Percentiles rank a stretch among this genome's conserved stretches.
Evolutionary conservation across 2,329 filamentous ascomycete genomes (phyloP).

Genomic region (Aspergillus hortae): DNA sequence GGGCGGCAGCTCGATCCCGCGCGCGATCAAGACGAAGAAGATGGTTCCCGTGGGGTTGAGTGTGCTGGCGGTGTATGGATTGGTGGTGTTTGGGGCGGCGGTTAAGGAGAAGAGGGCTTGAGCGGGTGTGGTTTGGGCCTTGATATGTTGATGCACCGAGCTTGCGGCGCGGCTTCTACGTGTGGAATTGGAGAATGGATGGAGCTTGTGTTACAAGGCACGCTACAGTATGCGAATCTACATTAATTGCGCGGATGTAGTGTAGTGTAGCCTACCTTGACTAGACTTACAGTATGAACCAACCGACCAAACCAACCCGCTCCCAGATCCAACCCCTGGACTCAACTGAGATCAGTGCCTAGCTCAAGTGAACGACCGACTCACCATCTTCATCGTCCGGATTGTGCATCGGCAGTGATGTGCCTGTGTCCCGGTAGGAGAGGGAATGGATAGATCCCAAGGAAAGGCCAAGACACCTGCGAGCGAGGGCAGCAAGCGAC

Average conservation of each 20-base stretch:
- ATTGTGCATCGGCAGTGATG: not conserved
- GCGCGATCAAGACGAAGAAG: conserved; percentile 80
- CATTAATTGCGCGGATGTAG: conserved; percentile 4
- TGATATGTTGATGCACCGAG: not conserved
- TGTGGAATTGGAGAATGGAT: not conserved
- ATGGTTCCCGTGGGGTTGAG: conserved; percentile 78
- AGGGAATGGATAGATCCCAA: not conserved
- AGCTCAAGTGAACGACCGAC: conserved; percentile 1
- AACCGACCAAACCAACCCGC: not conserved
- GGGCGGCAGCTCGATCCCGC: conserved; percentile 77
- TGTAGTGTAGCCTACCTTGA: conserved; percentile 8
- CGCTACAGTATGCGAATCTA: not conserved
- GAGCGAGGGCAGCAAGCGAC: not conserved
- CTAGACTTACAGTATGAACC: conserved; percentile 9
- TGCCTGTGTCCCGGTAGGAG: not conserved
- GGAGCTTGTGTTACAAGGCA: too few species aligned
- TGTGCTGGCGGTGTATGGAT: conserved; percentile 71
- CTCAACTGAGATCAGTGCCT: not conserved
- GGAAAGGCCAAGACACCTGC: not conserved
- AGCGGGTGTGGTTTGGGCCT: not conserved
- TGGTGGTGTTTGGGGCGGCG: conserved; percentile 75
- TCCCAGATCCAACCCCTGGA: not conserved
- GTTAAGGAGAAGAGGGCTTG: conserved; percentile 40
- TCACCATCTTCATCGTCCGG: not conserved
- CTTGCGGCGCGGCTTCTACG: not conserved